phyloP scores from a whole-genome alignment of 2,329 filamentous ascomycete species.

The Stromatinia cepivora region DNA sequence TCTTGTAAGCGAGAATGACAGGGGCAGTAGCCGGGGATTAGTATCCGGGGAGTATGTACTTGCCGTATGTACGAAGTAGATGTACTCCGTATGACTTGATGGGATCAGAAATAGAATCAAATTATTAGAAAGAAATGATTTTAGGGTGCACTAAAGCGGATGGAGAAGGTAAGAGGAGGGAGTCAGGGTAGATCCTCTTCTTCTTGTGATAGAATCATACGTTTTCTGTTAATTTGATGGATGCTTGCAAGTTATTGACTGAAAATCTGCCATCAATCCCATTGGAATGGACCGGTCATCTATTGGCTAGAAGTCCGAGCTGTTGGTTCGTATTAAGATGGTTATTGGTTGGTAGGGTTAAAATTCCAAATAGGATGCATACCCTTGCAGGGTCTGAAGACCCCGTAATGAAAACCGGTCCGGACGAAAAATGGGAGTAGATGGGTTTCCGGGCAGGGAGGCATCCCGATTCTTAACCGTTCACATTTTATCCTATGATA shows the following conservation, averaged over 20 bases:
- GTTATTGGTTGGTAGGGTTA: background rate
- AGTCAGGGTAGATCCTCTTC: background rate
- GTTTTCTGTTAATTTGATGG: constrained; percentile 3
- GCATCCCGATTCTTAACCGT: constrained; percentile 11
- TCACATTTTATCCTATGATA: constrained; percentile 2
- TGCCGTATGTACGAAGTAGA: constrained; percentile 16
- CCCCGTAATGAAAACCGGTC: constrained; percentile 11
- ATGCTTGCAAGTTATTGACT: background rate
- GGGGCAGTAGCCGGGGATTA: background rate
- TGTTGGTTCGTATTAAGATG: background rate
- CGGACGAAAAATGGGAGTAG: background rate
- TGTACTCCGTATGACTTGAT: constrained; percentile 8
- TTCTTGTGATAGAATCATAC: constrained; percentile 2
- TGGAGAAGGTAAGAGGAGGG: background rate
- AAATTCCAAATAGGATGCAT: background rate
- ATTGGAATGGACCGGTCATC: constrained; percentile 4
- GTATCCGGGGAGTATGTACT: background rate
- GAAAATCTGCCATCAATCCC: constrained; percentile 2
- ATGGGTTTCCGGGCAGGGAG: constrained; percentile 8
- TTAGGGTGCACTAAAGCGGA: background rate
- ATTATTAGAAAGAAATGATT: background rate
- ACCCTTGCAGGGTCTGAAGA: background rate
- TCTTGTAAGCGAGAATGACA: constrained; percentile 10
- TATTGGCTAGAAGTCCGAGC: constrained; percentile 15
- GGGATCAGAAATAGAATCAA: background rate